Base-by-base conservation (phyloP, 345 rosid genomes). In the Firmiana major region DNA sequence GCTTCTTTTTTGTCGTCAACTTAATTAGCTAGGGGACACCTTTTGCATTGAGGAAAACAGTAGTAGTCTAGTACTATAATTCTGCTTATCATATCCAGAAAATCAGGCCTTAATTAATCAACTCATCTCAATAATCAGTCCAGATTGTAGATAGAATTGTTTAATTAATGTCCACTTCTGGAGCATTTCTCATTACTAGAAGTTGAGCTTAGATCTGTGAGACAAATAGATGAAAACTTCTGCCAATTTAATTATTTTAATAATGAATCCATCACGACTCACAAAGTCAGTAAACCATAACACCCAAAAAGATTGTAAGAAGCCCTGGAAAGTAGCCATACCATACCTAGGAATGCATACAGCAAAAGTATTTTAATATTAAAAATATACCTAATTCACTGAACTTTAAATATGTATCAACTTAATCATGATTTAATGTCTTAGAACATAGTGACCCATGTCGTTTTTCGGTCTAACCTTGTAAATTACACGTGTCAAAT, bases 391-490 rank as follows among this genome's bases (percentile, higher is more conserved):
- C 45, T 3, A 22, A 11, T 22, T 19, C 78, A 51, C 49, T 75
- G 76, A 58, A 57, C 67, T 42, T 74, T 24, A 31, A 31, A 1
- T 31, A 68, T 54, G 22, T 42, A 57, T 34, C 17, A 22, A 36
- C 7, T 21, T 1, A 43, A 17, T 45, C 26, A 21, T 24, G 12
- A 26, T 36, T 73, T 26, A 69, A 68, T 21, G 40, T 11, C 60
- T 36, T 4, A 31, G 46, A 55, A 82, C 70, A 78, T 76, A 75
- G 78, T 8, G 83, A 84, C 83, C 83, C 86, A 72, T 81, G 81
- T 85, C 85, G 75, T 16, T 40, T 57, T 43, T 4, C 77, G 16
- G 9, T 28, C 36, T 74, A n/a, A 60, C 10, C 31, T 24, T n/a
- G 0, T 3, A 1, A 64, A 42, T 34, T 54, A 57, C 73, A 79